phyloP scores from a whole-genome alignment of 805 yeast genomes.

The Yarrowia sp. region DNA sequence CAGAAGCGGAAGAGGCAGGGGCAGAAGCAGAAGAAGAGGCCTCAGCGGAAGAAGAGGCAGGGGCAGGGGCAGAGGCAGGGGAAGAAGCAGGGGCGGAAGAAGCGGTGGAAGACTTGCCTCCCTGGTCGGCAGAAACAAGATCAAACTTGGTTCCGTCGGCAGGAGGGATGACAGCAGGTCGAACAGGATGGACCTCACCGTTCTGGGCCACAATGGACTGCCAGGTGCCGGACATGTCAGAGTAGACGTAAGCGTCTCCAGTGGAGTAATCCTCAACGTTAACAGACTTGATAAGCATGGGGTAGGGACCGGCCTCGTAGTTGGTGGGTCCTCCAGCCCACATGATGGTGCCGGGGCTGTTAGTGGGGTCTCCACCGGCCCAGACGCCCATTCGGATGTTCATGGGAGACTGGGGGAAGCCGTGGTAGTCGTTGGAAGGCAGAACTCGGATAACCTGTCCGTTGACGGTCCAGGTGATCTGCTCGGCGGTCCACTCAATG shows the following conservation, averaged over 20 bases:
- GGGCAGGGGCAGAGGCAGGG: neutral
- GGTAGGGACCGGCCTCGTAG: constrained; percentile 45
- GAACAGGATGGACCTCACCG: constrained; percentile 54
- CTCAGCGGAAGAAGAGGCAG: neutral
- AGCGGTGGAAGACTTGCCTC: neutral
- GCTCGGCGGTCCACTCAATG: constrained; percentile 73
- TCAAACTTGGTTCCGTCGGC: neutral
- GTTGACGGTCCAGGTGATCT: constrained; percentile 68
- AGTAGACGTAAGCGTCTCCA: constrained; percentile 44
- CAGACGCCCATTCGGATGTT: constrained; percentile 58
- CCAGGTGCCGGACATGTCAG: constrained; percentile 43
- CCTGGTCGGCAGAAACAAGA: neutral
- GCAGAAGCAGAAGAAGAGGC: neutral
- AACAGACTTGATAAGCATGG: constrained; percentile 59
- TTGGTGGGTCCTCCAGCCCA: constrained; percentile 72
- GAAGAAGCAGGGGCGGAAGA: neutral
- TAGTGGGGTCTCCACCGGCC: constrained; percentile 50
- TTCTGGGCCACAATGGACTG: constrained; percentile 41
- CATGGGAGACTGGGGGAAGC: constrained; percentile 91
- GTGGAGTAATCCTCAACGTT: constrained; percentile 57
- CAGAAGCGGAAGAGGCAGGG: neutral
- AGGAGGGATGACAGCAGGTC: constrained; percentile 15
- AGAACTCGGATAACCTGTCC: constrained; percentile 67
- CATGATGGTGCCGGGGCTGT: constrained; percentile 57
- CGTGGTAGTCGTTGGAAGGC: constrained; percentile 50